phyloP scores from a whole-genome alignment of 192 early-diverging fungal genomes.

The Backusella mclennaniae region DNA sequence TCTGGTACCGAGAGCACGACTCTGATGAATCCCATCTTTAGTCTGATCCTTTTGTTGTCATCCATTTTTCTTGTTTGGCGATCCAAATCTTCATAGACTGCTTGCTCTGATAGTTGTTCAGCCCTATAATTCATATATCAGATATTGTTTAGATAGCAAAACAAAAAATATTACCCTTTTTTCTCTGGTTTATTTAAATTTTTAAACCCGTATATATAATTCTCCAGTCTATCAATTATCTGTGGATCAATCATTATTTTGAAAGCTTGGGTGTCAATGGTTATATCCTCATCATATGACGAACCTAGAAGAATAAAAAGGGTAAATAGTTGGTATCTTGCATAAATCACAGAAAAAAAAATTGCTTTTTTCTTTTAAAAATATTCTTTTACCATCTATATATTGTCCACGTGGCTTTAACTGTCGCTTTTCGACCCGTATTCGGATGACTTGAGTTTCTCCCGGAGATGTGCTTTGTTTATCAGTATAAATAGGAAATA shows the following conservation, averaged over 20 bases:
- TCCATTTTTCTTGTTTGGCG: background rate
- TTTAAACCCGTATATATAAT: constrained; percentile 33
- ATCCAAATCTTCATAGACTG: background rate
- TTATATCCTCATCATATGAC: constrained; percentile 33
- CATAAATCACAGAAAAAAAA: no score
- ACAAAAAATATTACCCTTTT: background rate
- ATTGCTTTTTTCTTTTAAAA: background rate
- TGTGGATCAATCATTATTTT: constrained; percentile 43
- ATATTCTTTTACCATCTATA: constrained; percentile 2
- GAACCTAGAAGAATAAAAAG: background rate
- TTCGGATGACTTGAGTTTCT: constrained; percentile 1
- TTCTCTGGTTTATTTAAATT: background rate
- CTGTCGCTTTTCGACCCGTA: constrained; percentile 22
- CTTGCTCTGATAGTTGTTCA: background rate
- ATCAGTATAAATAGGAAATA: background rate
- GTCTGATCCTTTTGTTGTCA: background rate
- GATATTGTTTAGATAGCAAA: background rate
- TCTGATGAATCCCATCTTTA: constrained; percentile 27
- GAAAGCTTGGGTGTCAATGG: constrained; percentile 44
- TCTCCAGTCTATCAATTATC: constrained; percentile 45
- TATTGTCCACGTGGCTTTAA: background rate
- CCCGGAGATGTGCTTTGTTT: no score
- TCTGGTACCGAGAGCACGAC: constrained; percentile 28
- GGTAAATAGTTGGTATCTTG: background rate
- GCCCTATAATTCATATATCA: background rate